A percentile compares a stretch with the other conserved stretches of the same genome.
Conservation (phyloP, 345 rosid species). For the Melastoma malabathricum region DNA sequence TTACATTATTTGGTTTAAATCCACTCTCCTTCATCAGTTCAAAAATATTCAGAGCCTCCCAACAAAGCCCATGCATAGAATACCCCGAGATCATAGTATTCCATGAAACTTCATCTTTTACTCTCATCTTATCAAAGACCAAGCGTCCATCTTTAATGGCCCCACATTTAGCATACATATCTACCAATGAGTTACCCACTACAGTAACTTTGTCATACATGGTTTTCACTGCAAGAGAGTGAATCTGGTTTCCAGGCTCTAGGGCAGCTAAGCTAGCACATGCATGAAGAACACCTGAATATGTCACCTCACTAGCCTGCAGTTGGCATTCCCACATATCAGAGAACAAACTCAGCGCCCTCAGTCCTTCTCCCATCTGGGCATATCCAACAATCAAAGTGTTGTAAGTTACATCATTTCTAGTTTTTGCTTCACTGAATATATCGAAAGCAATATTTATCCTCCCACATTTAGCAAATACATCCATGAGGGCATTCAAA, state of each 20-base stretch:
- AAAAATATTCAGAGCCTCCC: conserved; percentile 43
- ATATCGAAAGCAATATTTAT: conserved; percentile 46
- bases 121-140: conserved; percentile 38
- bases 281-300: conserved; percentile 58
- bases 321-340: conserved; percentile 38
- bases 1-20: conserved; percentile 45
- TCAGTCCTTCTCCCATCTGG: conserved; percentile 34
- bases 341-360: conserved; percentile 51
- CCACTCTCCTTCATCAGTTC: conserved; percentile 44
- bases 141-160: conserved; percentile 41
- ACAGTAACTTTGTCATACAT: conserved; percentile 31
- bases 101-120: conserved; percentile 55
- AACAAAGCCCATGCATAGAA: conserved; percentile 53
- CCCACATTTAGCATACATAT: conserved; percentile 96
- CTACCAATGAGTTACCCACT: conserved; percentile 67
- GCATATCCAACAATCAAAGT: conserved; percentile 68
- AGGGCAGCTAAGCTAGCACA: conserved; percentile 69
- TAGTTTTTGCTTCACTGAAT: conserved; percentile 30
- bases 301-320: conserved; percentile 64
- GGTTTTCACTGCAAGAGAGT: conserved; percentile 45
- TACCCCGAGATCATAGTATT: conserved; percentile 75
- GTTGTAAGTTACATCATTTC: conserved; percentile 72
- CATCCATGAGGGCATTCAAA: conserved; percentile 69
- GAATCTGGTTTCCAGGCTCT: conserved; percentile 64
- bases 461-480: conserved; percentile 62